Conservation (phyloP, 495 filamentous ascomycete genomes). For the Podospora pseudopauciseta region DNA sequence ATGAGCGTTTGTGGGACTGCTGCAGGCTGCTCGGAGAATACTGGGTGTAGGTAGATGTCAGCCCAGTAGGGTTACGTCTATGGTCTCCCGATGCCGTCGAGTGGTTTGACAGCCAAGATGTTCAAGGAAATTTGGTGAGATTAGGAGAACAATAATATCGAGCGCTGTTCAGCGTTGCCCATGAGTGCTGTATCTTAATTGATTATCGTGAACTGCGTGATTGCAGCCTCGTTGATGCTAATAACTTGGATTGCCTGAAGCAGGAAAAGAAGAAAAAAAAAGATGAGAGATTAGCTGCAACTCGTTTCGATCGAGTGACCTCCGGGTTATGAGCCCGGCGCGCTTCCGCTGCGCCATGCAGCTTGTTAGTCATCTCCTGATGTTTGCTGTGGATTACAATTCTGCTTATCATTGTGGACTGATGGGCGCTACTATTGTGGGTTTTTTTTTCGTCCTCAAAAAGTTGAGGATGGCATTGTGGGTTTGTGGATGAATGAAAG, state of each 20-base stretch:
- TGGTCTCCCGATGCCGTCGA: no score
- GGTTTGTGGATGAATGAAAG: background rate
- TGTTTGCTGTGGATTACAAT: background rate
- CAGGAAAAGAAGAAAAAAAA: background rate
- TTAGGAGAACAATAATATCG: background rate
- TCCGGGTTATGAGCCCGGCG: constrained; percentile 34
- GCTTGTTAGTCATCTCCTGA: constrained; percentile 9
- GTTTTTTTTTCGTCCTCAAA: background rate
- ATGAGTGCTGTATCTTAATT: background rate
- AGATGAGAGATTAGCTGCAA: constrained; percentile 19
- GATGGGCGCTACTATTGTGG: background rate
- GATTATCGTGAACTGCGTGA: background rate
- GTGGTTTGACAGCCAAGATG: background rate
- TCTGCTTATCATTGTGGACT: background rate
- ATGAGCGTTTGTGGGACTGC: background rate
- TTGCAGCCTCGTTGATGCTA: background rate
- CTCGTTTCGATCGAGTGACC: constrained; percentile 33
- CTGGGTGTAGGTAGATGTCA: background rate
- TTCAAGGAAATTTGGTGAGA: background rate
- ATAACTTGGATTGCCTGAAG: background rate
- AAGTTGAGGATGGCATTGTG: background rate
- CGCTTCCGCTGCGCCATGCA: constrained; percentile 31
- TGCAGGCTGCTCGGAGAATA: background rate
- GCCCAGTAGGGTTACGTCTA: no score
- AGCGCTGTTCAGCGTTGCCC: background rate